Percentiles rank a stretch among this genome's conserved stretches.
Evolutionary conservation across 2,329 filamentous ascomycete species (phyloP).

Genomic region (Colletotrichum endophyticum): DNA sequence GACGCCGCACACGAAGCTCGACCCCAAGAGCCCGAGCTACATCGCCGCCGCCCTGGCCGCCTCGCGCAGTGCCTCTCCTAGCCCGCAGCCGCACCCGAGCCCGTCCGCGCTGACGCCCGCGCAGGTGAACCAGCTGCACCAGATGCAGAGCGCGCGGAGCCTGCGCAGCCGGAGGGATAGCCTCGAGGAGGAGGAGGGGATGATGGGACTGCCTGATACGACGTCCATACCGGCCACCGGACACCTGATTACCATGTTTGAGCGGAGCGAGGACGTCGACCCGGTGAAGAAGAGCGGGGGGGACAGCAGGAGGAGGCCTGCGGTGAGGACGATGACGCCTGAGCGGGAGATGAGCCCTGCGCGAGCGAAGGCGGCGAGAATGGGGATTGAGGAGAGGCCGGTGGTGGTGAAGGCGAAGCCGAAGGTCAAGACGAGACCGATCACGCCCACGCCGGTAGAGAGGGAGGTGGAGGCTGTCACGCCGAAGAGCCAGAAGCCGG

Average conservation of each 20-base stretch:
- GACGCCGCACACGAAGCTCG: conserved; percentile 27
- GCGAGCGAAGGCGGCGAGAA: conserved; percentile 4
- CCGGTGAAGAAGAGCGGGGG: conserved; percentile 36
- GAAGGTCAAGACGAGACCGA: conserved; percentile 27
- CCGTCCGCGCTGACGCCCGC: conserved; percentile 8
- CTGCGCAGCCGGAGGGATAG: conserved; percentile 30
- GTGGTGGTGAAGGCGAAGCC: conserved; percentile 21
- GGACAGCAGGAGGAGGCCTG: conserved; percentile 19
- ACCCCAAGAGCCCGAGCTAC: conserved; percentile 61
- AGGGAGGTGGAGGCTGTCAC: background rate
- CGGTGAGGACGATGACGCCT: conserved; percentile 34
- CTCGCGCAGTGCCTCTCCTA: conserved; percentile 21
- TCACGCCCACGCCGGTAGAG: background rate
- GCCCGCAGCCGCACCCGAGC: conserved; percentile 11
- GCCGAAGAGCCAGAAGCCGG: background rate
- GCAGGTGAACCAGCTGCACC: conserved; percentile 16
- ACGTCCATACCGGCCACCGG: conserved; percentile 66
- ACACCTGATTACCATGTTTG: conserved; percentile 72
- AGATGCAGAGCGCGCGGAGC: conserved; percentile 3
- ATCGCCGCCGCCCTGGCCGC: conserved; percentile 64
- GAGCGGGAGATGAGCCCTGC: conserved; percentile 31
- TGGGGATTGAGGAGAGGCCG: background rate
- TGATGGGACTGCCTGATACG: conserved; percentile 53
- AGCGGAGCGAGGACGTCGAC: conserved; percentile 39
- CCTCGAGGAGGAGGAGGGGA: conserved; percentile 30